Percentiles rank a stretch among this genome's conserved stretches.
Evolutionary conservation across 768 basidiomycete genomes (phyloP).

Genomic region (Agrocybe chaxingu): DNA sequence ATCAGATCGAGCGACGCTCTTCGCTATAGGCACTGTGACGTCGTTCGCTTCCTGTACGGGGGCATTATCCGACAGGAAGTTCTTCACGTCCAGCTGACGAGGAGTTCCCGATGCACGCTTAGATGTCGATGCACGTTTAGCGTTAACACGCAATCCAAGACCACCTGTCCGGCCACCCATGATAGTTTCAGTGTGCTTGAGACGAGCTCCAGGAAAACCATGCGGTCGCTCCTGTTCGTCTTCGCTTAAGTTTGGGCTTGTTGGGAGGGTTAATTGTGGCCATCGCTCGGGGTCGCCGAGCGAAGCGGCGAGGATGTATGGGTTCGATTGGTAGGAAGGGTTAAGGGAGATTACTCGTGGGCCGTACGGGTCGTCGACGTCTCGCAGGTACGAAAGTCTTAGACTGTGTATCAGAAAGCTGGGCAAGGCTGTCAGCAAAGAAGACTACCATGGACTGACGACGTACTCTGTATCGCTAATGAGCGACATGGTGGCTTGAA

Average conservation of each 20-base stretch:
- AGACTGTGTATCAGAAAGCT: slow-evolving; percentile 80
- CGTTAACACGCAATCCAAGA: slow-evolving; percentile 74
- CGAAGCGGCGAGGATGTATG: slow-evolving; percentile 77
- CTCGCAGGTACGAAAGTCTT: slow-evolving; percentile 83
- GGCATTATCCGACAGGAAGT: slow-evolving; percentile 29
- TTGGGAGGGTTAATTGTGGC: slow-evolving; percentile 77
- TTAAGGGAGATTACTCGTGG: slow-evolving; percentile 77
- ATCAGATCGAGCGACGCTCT: slow-evolving; percentile 21
- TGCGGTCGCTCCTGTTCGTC: slow-evolving; percentile 55
- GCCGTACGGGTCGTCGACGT: slow-evolving; percentile 84
- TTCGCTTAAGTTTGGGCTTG: slow-evolving; percentile 71
- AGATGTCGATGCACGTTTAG: slow-evolving; percentile 52
- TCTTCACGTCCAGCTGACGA: slow-evolving; percentile 30
- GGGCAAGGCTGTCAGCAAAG: slow-evolving; percentile 5
- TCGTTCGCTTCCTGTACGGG: slow-evolving; percentile 31
- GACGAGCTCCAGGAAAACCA: slow-evolving; percentile 48
- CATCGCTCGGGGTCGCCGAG: slow-evolving; percentile 78
- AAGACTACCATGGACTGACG: neutral
- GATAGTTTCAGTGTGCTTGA: slow-evolving; percentile 89
- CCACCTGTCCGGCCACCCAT: slow-evolving; percentile 73
- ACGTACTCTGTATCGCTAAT: slow-evolving; percentile 22
- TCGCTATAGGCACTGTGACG: slow-evolving; percentile 24
- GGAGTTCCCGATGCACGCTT: slow-evolving; percentile 43
- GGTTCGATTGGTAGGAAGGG: slow-evolving; percentile 74
- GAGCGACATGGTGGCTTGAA: slow-evolving; percentile 15